Conservation (phyloP, 176 grass and related monocot species). For the Aegilops sharonensis region DNA sequence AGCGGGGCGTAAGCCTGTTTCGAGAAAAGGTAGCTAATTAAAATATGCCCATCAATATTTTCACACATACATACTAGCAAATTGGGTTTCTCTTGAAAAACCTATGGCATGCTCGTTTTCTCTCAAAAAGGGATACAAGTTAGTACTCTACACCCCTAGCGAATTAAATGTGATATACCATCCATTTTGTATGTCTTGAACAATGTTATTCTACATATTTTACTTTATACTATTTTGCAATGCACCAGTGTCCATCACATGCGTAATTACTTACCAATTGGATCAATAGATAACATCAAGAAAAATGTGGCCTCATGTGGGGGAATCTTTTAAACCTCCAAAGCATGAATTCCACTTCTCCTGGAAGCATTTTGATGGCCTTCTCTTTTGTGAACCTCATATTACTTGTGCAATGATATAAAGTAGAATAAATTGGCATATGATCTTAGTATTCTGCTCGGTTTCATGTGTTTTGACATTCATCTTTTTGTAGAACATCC, state of each 20-base stretch:
- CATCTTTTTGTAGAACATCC: constrained; percentile 65
- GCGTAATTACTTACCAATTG: constrained; percentile 13
- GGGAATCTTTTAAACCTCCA: constrained; percentile 90
- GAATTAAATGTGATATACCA: no score
- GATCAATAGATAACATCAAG: constrained; percentile 68
- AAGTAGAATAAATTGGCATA: neutral
- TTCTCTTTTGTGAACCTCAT: neutral
- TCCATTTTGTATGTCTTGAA: no score
- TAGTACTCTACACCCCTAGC: no score
- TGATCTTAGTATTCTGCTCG: neutral
- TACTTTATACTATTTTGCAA: no score
- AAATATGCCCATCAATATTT: no score
- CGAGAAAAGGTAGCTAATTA: no score
- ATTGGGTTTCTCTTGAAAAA: no score
- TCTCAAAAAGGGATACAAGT: no score
- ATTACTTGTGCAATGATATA: neutral
- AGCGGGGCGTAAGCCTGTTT: no score
- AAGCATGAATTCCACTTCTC: constrained; percentile 51
- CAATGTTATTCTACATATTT: no score
- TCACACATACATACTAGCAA: no score
- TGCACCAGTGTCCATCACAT: neutral
- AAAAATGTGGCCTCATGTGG: constrained; percentile 91
- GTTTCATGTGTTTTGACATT: neutral
- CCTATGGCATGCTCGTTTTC: no score
- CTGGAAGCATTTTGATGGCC: neutral